Conservation (phyloP, 129 eudicot species). For the Ambrosia trifida region DNA sequence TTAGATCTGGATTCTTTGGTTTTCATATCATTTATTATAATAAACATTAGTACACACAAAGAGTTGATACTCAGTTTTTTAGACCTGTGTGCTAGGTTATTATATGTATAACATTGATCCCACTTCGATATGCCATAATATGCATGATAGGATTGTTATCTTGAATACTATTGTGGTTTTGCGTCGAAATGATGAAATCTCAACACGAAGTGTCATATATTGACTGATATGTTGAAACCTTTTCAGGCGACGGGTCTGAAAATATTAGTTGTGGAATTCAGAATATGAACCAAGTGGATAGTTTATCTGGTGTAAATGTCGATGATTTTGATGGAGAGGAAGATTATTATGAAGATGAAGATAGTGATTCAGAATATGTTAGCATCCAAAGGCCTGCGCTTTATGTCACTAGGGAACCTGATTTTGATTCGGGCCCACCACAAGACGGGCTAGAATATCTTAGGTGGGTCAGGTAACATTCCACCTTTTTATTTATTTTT, state of each 20-base stretch:
- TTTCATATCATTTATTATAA: slow-evolving; percentile 15
- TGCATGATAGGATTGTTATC: neutral
- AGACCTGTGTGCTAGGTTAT: neutral
- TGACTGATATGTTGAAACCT: slow-evolving; percentile 18
- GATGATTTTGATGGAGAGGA: slow-evolving; percentile 45
- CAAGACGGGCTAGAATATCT: slow-evolving; percentile 93
- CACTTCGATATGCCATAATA: neutral
- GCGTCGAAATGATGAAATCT: slow-evolving; percentile 2
- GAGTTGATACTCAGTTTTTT: too few relatives aligned
- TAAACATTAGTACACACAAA: too few relatives aligned
- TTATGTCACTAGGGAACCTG: slow-evolving; percentile 81
- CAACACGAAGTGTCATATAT: neutral
- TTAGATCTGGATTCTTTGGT: neutral
- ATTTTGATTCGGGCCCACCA: slow-evolving; percentile 98
- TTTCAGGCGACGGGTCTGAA: slow-evolving; percentile 52
- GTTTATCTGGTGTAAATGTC: slow-evolving; percentile 21
- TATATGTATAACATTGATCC: neutral
- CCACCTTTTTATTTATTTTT: neutral
- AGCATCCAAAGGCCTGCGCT: slow-evolving; percentile 83
- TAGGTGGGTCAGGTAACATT: slow-evolving; percentile 89
- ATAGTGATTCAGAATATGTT: slow-evolving; percentile 69
- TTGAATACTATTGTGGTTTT: neutral
- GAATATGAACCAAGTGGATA: slow-evolving; percentile 23
- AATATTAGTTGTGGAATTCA: slow-evolving; percentile 27
- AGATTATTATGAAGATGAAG: slow-evolving; percentile 61